These are phyloP conservation scores for Suillus ampliporus DNA, from an alignment of 768 basidiomycete species.

Conservation along the genomic window DNA sequence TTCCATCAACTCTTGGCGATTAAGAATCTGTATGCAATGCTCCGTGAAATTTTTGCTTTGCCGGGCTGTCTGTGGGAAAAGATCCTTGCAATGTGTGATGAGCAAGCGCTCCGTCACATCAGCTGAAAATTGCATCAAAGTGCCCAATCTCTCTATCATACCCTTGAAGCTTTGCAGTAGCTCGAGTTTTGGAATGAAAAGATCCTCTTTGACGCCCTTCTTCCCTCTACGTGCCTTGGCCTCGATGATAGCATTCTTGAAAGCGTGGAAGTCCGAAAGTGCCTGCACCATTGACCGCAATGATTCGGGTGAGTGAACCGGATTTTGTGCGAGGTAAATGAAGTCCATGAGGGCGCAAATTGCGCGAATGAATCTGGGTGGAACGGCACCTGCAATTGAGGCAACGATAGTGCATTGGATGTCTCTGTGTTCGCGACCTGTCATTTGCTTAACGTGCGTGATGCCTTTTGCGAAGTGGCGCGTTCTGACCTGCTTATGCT, in stretches of 20 bases:
- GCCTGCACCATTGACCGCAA: background rate
- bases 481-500: conserved; percentile 42
- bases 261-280: conserved; percentile 5
- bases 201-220: conserved; percentile 24
- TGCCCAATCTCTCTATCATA: conserved; percentile 31
- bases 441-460: conserved; percentile 46
- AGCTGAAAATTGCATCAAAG: conserved; percentile 39
- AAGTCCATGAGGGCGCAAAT: conserved; percentile 44
- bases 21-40: conserved; percentile 40
- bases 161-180: conserved; percentile 33
- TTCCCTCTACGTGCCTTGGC: conserved; percentile 13
- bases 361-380: conserved; percentile 34
- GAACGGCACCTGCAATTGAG: conserved; percentile 39
- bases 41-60: conserved; percentile 35
- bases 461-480: conserved; percentile 46
- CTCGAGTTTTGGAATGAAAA: conserved; percentile 47
- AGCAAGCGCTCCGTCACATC: conserved; percentile 42
- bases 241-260: background rate
- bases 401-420: conserved; percentile 41
- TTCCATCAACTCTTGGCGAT: conserved; percentile 35
- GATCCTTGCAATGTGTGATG: conserved; percentile 38
- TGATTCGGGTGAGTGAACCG: conserved; percentile 21
- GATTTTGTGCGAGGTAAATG: conserved; percentile 39
- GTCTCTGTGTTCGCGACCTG: conserved; percentile 45
- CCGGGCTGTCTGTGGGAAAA: conserved; percentile 29